Percentiles rank a stretch among this genome's conserved stretches.
Conservation (phyloP, 352 stramenopile genomes). For the Globisporangium viniferum region DNA sequence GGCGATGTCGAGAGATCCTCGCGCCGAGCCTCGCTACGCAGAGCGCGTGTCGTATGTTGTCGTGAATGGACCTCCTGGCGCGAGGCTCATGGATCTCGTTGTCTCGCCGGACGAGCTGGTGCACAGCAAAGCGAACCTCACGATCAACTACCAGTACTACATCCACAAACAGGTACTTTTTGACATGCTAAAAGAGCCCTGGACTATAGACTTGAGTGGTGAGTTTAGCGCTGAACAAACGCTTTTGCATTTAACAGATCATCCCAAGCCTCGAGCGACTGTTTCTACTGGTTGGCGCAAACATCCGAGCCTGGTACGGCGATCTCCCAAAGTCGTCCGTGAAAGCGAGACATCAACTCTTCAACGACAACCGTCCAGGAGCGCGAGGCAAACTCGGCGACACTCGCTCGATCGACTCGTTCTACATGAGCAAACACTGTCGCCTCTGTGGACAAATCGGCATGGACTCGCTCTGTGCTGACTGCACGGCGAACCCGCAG, state of each 20-base stretch:
- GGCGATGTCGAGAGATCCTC: conserved; percentile 72
- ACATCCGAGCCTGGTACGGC: conserved; percentile 73
- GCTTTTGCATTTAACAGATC: conserved; percentile 32
- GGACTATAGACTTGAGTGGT: no score
- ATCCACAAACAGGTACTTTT: conserved; percentile 81
- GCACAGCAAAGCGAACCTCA: conserved; percentile 34
- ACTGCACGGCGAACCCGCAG: conserved; percentile 54
- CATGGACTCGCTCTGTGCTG: conserved; percentile 42
- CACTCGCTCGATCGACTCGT: conserved; percentile 70
- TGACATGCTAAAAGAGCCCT: background rate
- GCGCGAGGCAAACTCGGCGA: conserved; percentile 17
- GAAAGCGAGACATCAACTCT: conserved; percentile 49
- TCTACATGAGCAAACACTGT: conserved; percentile 84
- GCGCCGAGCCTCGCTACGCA: conserved; percentile 75
- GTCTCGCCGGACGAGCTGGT: conserved; percentile 76
- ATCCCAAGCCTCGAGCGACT: conserved; percentile 82
- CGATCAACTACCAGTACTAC: conserved; percentile 93
- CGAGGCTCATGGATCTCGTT: conserved; percentile 89
- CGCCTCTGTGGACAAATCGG: conserved; percentile 67
- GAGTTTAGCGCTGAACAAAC: no score
- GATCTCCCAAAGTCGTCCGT: conserved; percentile 50
- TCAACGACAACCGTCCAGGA: conserved; percentile 14
- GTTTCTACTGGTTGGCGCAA: conserved; percentile 76
- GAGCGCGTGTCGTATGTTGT: conserved; percentile 91
- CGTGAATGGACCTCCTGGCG: conserved; percentile 80